A percentile compares a stretch with the other conserved stretches of the same genome.
Conservation (phyloP, 495 filamentous ascomycete genomes). For the Penicillium atrosanguineum region DNA sequence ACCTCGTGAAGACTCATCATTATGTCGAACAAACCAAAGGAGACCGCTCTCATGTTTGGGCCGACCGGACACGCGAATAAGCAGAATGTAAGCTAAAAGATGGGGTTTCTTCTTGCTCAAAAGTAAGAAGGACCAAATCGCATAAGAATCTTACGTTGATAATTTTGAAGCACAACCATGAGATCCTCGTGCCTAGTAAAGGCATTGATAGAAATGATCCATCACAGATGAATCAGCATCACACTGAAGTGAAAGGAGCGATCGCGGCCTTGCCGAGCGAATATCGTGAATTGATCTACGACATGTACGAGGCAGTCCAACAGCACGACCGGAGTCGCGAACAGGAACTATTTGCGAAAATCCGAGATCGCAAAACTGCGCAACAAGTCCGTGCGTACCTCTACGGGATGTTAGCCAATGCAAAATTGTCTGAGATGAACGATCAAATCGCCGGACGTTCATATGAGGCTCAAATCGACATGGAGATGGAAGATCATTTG, state of each 20-base stretch:
- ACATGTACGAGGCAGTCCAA: neutral
- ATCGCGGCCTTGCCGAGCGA: neutral
- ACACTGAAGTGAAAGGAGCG: neutral
- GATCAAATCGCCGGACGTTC: neutral
- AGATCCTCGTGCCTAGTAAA: neutral
- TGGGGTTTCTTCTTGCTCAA: neutral
- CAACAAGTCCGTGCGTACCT: constrained; percentile 1
- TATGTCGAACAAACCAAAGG: neutral
- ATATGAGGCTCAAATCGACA: neutral
- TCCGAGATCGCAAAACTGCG: neutral
- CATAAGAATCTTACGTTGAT: neutral
- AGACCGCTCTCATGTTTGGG: neutral
- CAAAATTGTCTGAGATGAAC: neutral
- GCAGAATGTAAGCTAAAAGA: neutral
- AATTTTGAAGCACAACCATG: neutral
- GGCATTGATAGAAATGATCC: neutral
- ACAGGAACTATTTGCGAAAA: neutral
- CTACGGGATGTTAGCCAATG: neutral
- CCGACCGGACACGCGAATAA: neutral
- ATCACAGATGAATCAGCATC: neutral
- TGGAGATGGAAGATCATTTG: constrained; percentile 1
- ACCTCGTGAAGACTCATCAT: neutral
- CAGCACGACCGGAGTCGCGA: neutral
- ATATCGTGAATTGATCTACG: neutral
- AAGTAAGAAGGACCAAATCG: neutral